Percentiles rank a stretch among this genome's conserved stretches.
phyloP scores from a whole-genome alignment of 805 yeast species.

The Ogataea sp. region DNA sequence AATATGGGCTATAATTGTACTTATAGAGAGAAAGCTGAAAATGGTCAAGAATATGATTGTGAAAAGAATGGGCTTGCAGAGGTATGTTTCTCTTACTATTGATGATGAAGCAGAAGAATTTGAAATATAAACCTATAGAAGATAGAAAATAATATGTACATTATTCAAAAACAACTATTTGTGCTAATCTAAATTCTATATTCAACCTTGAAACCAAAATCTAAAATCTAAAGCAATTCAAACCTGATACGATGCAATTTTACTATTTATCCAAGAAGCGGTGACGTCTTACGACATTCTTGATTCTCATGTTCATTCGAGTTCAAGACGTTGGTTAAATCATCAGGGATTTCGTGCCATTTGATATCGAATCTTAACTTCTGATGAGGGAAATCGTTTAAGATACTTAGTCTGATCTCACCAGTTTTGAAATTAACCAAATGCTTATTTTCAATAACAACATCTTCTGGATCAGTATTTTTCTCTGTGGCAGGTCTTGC shows the following conservation, averaged over 20 bases:
- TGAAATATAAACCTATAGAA: background rate
- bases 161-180: no score
- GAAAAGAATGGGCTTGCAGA: background rate
- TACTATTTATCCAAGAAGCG: no score
- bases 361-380: conserved; percentile 10
- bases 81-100: background rate
- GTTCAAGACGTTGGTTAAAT: conserved; percentile 9
- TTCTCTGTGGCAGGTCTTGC: background rate
- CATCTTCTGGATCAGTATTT: conserved; percentile 1
- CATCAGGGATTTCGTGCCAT: conserved; percentile 30
- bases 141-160: no score
- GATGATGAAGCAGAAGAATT: background rate
- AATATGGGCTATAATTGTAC: conserved; percentile 28
- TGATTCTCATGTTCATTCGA: no score
- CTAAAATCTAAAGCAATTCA: no score
- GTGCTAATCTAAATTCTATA: no score
- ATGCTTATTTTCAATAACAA: conserved; percentile 10
- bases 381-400: conserved; percentile 9
- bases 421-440: conserved; percentile 14
- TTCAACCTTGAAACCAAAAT: no score
- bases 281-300: no score
- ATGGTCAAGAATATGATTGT: background rate
- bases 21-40: conserved; percentile 4
- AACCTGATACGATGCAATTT: no score
- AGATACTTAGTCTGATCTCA: conserved; percentile 6